A percentile compares a stretch with the other conserved stretches of the same genome.
Evolutionary conservation across 495 filamentous ascomycete species (phyloP).

Genomic region (Neurospora intermedia): DNA sequence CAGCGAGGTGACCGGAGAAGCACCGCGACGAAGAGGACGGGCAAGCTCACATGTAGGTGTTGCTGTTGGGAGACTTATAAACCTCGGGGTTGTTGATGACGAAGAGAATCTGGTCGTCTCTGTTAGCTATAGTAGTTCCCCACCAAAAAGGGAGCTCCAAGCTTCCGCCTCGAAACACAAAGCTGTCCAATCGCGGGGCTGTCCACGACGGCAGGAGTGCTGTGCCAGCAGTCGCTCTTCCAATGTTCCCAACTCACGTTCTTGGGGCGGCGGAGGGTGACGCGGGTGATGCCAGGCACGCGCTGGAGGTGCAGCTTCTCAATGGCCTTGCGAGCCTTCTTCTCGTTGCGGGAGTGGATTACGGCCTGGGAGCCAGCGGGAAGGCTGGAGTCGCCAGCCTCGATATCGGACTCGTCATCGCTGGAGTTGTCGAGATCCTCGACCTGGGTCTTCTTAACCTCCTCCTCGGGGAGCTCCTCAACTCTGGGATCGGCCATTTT

Average conservation of each 20-base stretch:
- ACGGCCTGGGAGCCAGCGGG: conserved; percentile 79
- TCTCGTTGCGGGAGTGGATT: conserved; percentile 97
- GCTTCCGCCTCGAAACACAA: neutral
- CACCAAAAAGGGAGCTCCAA: neutral
- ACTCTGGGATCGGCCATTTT: conserved; percentile 93
- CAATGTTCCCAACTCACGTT: conserved; percentile 55
- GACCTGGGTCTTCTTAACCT: conserved; percentile 65
- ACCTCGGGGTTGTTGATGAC: conserved; percentile 99
- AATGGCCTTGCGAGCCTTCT: conserved; percentile 98
- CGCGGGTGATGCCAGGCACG: conserved; percentile 92
- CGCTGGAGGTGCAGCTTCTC: conserved; percentile 95
- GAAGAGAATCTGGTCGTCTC: conserved; percentile 70
- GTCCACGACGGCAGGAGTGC: neutral
- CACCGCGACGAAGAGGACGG: neutral
- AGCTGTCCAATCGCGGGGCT: neutral
- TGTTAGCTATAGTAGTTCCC: conserved; percentile 16
- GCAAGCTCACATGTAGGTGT: conserved; percentile 89
- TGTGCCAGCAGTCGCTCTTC: neutral
- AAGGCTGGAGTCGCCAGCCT: conserved; percentile 59
- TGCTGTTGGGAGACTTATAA: conserved; percentile 95
- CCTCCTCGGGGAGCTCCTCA: conserved; percentile 93
- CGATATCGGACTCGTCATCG: conserved; percentile 64
- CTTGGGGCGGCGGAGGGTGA: conserved; percentile 95
- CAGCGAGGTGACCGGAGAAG: neutral
- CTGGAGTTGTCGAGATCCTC: conserved; percentile 62